Conservation (phyloP, 225 moss, liverwort and hornwort species). For the Neckera pumila region DNA sequence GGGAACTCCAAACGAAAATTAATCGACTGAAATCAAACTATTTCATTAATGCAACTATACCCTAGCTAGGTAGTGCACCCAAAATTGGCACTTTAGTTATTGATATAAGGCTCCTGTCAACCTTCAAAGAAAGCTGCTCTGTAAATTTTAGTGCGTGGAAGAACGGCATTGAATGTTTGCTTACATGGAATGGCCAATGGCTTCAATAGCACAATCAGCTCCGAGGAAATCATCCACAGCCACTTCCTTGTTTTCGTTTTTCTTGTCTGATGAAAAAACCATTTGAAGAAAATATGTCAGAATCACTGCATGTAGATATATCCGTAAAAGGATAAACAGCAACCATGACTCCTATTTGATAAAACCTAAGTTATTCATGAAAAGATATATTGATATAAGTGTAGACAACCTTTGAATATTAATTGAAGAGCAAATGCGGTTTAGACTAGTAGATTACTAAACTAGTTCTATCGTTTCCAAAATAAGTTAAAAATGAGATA, state of each 20-base stretch:
- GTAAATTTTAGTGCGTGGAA: neutral
- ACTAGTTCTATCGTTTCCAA: neutral
- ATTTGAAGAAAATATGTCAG: neutral
- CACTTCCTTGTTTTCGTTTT: slow-evolving; percentile 16
- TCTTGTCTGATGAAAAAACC: slow-evolving; percentile 1
- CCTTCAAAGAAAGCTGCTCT: neutral
- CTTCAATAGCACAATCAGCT: slow-evolving; percentile 2
- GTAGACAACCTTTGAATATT: neutral
- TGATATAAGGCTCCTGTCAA: neutral
- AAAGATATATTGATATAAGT: neutral
- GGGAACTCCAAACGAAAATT: neutral
- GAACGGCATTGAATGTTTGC: neutral
- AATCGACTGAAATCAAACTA: neutral
- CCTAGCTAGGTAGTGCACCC: neutral
- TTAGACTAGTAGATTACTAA: neutral
- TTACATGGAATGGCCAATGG: slow-evolving; percentile 16
- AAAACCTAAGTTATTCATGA: neutral
- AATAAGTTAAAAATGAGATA: neutral
- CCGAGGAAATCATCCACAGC: slow-evolving; percentile 17
- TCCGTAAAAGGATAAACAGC: neutral
- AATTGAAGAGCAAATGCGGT: neutral
- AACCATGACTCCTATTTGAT: neutral
- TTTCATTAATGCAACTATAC: neutral
- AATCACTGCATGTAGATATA: neutral
- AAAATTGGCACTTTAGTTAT: neutral